These are phyloP conservation scores for Exophiala mesophila DNA, from an alignment of 2,329 filamentous ascomycete genomes.

Conservation along the genomic window DNA sequence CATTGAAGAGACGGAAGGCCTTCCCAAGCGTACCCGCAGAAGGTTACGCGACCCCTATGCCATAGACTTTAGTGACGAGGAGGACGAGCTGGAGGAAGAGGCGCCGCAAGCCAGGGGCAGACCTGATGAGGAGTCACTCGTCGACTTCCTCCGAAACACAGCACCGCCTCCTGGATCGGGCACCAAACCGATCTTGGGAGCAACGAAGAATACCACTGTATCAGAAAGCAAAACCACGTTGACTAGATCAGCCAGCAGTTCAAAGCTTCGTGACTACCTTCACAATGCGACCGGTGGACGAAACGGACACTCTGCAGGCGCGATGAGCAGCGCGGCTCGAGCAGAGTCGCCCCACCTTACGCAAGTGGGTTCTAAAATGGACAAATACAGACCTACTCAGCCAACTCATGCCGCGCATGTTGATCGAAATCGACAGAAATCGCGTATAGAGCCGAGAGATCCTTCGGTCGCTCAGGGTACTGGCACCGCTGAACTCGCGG, in stretches of 20 bases:
- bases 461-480: slow-evolving; percentile 21
- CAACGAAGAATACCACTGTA: slow-evolving; percentile 9
- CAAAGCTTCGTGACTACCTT: slow-evolving; percentile 22
- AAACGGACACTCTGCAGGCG: slow-evolving; percentile 8
- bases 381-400: slow-evolving; percentile 29
- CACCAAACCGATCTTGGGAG: slow-evolving; percentile 27
- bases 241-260: slow-evolving; percentile 17
- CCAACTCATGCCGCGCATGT: slow-evolving; percentile 37
- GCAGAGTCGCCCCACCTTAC: slow-evolving; percentile 24
- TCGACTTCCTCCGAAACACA: slow-evolving; percentile 45
- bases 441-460: slow-evolving; percentile 18
- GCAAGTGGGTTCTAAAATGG: slow-evolving; percentile 30
- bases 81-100: slow-evolving; percentile 57
- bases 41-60: slow-evolving; percentile 85
- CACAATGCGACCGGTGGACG: slow-evolving; percentile 10
- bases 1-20: slow-evolving; percentile 40
- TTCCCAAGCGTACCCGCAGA: slow-evolving; percentile 66
- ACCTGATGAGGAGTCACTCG: slow-evolving; percentile 41
- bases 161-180: slow-evolving; percentile 36
- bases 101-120: slow-evolving; percentile 31
- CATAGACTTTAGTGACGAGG: slow-evolving; percentile 71
- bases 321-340: slow-evolving; percentile 16
- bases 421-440: slow-evolving; percentile 32
- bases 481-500: slow-evolving; percentile 63
- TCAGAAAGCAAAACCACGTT: slow-evolving; percentile 8